phyloP scores from a whole-genome alignment of 495 filamentous ascomycete species.

The Daldinia grandis region DNA sequence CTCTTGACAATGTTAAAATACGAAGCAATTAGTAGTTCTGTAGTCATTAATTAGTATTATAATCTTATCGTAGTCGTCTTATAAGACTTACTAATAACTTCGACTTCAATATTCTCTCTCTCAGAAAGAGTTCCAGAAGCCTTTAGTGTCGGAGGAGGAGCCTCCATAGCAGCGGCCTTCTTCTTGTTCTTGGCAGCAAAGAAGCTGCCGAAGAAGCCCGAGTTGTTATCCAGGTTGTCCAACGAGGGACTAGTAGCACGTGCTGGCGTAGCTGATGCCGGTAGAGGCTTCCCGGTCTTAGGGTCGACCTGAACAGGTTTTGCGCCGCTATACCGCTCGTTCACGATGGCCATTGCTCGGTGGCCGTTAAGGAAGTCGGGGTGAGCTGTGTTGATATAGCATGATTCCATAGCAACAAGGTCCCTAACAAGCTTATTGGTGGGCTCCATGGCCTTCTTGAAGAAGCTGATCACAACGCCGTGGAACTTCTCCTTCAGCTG shows the following conservation, averaged over 20 bases:
- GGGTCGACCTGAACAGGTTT: slow-evolving; percentile 98
- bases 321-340: slow-evolving; percentile 79
- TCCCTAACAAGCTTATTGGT: slow-evolving; percentile 97
- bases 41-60: slow-evolving; percentile 34
- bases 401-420: slow-evolving; percentile 92
- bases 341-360: slow-evolving; percentile 96
- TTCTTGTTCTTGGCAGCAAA: slow-evolving; percentile 99
- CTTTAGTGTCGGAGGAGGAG: slow-evolving; percentile 91
- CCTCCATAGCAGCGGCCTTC: slow-evolving; percentile 99
- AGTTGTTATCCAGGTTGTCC: slow-evolving; percentile 62
- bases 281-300: slow-evolving; percentile 96
- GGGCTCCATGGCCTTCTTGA: slow-evolving; percentile 97
- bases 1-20: slow-evolving; percentile 98
- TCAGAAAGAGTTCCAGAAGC: slow-evolving; percentile 92
- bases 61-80: slow-evolving; percentile 11
- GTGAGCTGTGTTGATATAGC: slow-evolving; percentile 98
- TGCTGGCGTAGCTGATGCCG: slow-evolving; percentile 66
- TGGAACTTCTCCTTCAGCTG: slow-evolving; percentile 96
- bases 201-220: slow-evolving; percentile 96
- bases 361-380: slow-evolving; percentile 98
- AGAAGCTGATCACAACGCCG: slow-evolving; percentile 90
- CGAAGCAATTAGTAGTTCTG: slow-evolving; percentile 92
- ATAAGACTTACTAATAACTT: slow-evolving; percentile 90
- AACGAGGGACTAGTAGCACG: slow-evolving; percentile 75
- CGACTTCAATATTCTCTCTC: slow-evolving; percentile 92